A percentile compares a stretch with the other conserved stretches of the same genome.
These are phyloP conservation scores for Thraustochytrium striatum DNA, from an alignment of 352 stramenopile species.

Conservation along the genomic window DNA sequence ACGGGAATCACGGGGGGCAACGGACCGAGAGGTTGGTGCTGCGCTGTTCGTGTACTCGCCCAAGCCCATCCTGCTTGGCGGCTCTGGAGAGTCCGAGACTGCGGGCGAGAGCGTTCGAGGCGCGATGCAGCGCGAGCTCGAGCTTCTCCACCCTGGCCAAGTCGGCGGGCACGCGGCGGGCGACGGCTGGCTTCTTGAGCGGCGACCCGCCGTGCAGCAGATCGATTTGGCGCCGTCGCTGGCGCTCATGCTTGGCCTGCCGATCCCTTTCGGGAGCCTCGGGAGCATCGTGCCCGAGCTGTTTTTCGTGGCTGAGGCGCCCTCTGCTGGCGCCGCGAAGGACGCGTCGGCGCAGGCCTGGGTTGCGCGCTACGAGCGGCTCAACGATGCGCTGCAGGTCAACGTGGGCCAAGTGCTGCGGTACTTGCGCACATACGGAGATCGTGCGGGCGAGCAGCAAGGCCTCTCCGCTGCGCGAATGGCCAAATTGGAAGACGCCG, in stretches of 20 bases:
- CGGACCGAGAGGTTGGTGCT: constrained; percentile 86
- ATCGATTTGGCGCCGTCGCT: constrained; percentile 95
- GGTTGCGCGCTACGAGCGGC: constrained; percentile 55
- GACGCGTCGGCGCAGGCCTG: constrained; percentile 13
- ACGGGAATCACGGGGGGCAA: constrained; percentile 95
- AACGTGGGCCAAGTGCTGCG: constrained; percentile 76
- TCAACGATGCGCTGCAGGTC: constrained; percentile 68
- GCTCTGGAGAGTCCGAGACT: not conserved
- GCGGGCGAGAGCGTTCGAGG: not conserved
- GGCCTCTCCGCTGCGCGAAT: not conserved
- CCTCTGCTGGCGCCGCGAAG: not conserved
- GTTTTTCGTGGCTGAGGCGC: constrained; percentile 57
- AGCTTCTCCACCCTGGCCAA: not conserved
- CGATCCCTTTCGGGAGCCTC: constrained; percentile 92
- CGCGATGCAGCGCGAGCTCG: not conserved
- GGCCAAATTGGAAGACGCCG: not conserved
- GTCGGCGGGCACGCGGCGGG: not conserved
- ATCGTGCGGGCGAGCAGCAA: constrained; percentile 14
- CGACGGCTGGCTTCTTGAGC: not conserved
- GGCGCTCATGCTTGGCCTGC: constrained; percentile 82
- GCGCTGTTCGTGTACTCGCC: constrained; percentile 84
- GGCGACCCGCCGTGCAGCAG: constrained; percentile 66
- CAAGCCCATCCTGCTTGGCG: constrained; percentile 6
- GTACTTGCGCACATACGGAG: constrained; percentile 53
- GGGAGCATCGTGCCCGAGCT: constrained; percentile 84